Conservation (phyloP, 768 basidiomycete species). For the Plicaturopsis crispa region DNA sequence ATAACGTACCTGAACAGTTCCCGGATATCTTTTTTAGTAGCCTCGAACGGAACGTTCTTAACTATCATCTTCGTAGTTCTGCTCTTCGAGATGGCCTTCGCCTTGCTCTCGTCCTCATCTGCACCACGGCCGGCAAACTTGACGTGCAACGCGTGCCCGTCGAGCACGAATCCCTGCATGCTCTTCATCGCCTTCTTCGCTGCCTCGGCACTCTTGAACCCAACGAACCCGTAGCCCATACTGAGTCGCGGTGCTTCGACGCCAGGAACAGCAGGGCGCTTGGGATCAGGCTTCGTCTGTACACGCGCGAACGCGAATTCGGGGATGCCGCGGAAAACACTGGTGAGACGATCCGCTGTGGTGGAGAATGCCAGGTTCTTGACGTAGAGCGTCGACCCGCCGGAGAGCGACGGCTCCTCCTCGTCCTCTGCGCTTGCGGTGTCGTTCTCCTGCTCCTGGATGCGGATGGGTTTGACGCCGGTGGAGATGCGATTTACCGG, state of each 20-base stretch:
- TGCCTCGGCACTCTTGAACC: constrained; percentile 69
- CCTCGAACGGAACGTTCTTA: constrained; percentile 98
- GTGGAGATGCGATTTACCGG: constrained; percentile 12
- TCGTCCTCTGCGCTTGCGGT: constrained; percentile 23
- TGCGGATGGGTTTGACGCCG: constrained; percentile 28
- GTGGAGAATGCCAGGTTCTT: constrained; percentile 97
- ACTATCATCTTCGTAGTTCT: constrained; percentile 92
- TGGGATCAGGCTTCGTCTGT: constrained; percentile 87
- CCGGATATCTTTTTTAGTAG: constrained; percentile 84
- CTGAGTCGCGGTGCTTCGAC: constrained; percentile 50
- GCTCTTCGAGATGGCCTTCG: constrained; percentile 35
- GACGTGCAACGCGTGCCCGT: constrained; percentile 79
- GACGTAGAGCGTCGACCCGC: constrained; percentile 83
- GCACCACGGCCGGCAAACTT: constrained; percentile 80
- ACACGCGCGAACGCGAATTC: constrained; percentile 83
- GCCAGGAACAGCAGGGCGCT: constrained; percentile 42
- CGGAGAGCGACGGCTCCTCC: constrained; percentile 37
- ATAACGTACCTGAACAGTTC: constrained; percentile 79
- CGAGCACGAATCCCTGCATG: constrained; percentile 76
- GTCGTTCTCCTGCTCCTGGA: constrained; percentile 33
- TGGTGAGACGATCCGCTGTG: constrained; percentile 60
- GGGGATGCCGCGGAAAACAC: constrained; percentile 67
- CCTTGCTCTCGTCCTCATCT: constrained; percentile 46
- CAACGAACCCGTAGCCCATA: constrained; percentile 97
- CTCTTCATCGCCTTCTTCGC: constrained; percentile 71